Percentiles rank a stretch among this genome's conserved stretches.
These are phyloP conservation scores for Kwoniella shivajii DNA, from an alignment of 1,284 basidiomycete species.

Conservation along the genomic window DNA sequence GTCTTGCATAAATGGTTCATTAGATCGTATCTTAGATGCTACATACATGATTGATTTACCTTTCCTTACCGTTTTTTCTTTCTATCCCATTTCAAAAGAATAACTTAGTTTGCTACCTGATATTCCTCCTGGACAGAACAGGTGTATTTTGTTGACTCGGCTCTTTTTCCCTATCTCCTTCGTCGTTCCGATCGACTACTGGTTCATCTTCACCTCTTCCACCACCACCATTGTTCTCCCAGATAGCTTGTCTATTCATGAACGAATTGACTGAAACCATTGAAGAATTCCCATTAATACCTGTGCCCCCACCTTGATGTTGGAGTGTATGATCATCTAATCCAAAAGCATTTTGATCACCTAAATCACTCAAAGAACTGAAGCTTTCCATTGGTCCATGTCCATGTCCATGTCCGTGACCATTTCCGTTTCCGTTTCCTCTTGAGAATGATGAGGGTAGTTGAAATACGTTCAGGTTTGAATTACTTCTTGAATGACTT, in stretches of 20 bases:
- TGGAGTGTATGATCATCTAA: constrained; percentile 22
- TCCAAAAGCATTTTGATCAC: constrained; percentile 25
- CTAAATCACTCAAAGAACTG: constrained; percentile 24
- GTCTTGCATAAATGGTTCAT: neutral
- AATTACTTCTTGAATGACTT: constrained; percentile 2
- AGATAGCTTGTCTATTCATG: constrained; percentile 9
- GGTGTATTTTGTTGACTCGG: constrained; percentile 16
- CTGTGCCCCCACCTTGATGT: neutral
- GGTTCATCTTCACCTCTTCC: neutral
- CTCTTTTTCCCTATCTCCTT: neutral
- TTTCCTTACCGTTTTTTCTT: too few species aligned
- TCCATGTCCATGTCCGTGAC: neutral
- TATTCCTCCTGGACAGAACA: constrained; percentile 8
- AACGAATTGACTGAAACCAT: constrained; percentile 10
- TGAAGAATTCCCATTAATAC: constrained; percentile 2
- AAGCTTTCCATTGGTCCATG: constrained; percentile 10
- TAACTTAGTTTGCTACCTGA: too few species aligned
- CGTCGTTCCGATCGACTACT: neutral
- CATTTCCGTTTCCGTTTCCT: too few species aligned
- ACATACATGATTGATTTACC: too few species aligned
- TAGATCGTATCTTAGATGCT: too few species aligned
- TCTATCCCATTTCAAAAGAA: too few species aligned
- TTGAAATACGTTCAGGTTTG: constrained; percentile 4
- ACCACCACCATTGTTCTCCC: constrained; percentile 3
- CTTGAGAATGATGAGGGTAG: too few species aligned